Evolutionary conservation across 352 stramenopile genomes (phyloP).

Genomic region (Pythium periplocum): DNA sequence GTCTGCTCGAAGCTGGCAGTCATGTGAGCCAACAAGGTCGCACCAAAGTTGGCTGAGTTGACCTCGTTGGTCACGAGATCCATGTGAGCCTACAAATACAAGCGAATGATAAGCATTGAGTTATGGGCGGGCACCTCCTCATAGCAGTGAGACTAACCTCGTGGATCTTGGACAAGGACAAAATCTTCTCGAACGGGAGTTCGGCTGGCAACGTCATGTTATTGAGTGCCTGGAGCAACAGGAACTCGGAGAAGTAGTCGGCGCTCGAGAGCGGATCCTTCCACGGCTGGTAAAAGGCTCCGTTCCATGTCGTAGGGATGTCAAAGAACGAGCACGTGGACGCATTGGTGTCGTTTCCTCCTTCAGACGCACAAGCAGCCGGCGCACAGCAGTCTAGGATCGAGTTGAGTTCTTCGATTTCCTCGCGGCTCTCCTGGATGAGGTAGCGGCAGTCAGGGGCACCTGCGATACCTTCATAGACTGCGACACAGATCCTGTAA

Average conservation of each 20-base stretch:
- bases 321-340: slow-evolving; percentile 49
- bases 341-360: neutral
- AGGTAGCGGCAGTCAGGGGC: slow-evolving; percentile 52
- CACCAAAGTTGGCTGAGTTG: slow-evolving; percentile 70
- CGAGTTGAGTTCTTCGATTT: slow-evolving; percentile 52
- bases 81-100: slow-evolving; percentile 46
- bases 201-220: slow-evolving; percentile 65
- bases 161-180: slow-evolving; percentile 50
- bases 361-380: slow-evolving; percentile 27
- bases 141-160: slow-evolving; percentile 24
- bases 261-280: slow-evolving; percentile 61
- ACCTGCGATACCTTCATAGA: slow-evolving; percentile 68
- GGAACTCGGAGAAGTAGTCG: slow-evolving; percentile 75
- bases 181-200: slow-evolving; percentile 59
- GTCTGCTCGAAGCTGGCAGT: slow-evolving; percentile 72
- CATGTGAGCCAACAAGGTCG: slow-evolving; percentile 70
- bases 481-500: slow-evolving; percentile 1
- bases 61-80: slow-evolving; percentile 77
- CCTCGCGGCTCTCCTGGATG: slow-evolving; percentile 44
- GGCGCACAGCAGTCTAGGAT: slow-evolving; percentile 59
- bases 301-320: slow-evolving; percentile 58
- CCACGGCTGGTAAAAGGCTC: slow-evolving; percentile 72
- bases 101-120: slow-evolving; percentile 1
- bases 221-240: slow-evolving; percentile 69
- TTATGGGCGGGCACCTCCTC: neutral